Conservation (phyloP, 1,139 yeast genomes). For the Taphrina confusa region DNA sequence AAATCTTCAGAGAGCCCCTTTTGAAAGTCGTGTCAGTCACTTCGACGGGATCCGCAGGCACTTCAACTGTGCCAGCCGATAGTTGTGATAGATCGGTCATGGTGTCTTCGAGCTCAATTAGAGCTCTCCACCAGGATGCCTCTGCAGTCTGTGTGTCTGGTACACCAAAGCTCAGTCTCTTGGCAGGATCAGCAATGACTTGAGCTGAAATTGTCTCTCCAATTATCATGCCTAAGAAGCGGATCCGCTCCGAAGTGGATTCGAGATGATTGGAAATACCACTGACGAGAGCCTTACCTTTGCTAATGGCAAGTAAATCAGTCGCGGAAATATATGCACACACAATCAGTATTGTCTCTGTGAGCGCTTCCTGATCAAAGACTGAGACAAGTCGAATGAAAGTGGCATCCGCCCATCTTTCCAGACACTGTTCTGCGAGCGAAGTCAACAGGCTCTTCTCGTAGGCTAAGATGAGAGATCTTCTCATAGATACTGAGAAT, state of each 20-base stretch:
- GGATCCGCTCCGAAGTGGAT: constrained; percentile 12
- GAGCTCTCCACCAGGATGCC: constrained; percentile 8
- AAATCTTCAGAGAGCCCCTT: neutral
- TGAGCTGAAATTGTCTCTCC: constrained; percentile 25
- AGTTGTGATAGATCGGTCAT: neutral
- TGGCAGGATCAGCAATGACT: constrained; percentile 5
- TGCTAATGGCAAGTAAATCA: neutral
- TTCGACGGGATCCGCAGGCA: neutral
- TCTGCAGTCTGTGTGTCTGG: constrained; percentile 19
- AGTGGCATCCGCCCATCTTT: constrained; percentile 8
- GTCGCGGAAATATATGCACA: neutral
- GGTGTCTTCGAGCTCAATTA: constrained; percentile 14
- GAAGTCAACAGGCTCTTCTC: neutral
- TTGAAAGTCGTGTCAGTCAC: neutral
- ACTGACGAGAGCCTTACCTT: neutral
- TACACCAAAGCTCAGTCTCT: constrained; percentile 22
- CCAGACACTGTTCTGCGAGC: constrained; percentile 6
- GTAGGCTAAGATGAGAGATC: constrained; percentile 1
- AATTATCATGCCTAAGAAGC: constrained; percentile 28
- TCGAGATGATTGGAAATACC: constrained; percentile 21
- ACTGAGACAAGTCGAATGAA: constrained; percentile 13
- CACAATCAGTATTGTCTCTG: constrained; percentile 5
- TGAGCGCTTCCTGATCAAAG: constrained; percentile 5
- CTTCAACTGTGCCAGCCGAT: constrained; percentile 11
- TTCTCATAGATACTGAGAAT: constrained; percentile 4